Evolutionary conservation across 306 rosid genomes (phyloP), one percentile per base, ranked within the genome.

Genomic region (Datisca glomerata): DNA sequence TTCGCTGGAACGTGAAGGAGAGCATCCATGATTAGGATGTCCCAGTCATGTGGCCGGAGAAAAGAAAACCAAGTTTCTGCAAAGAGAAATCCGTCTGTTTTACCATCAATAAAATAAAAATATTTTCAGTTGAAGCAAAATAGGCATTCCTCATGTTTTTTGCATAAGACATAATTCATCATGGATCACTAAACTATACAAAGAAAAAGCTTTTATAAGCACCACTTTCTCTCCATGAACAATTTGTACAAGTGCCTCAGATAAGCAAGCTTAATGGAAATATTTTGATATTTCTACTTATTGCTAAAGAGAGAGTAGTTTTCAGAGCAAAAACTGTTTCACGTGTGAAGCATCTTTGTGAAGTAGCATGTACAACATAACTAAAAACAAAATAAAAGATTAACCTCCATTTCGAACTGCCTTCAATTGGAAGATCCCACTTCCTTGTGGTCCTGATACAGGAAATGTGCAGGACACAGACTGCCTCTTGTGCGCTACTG

Each of bases 401-500:
- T 38, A 49, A 83, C 96, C 96, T 80, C 91, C 92, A 54, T 64
- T 60, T 6, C 92, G 84, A 47, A 80, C 84, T 15, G 96, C 98
- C 74, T 84, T 91, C 72, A 91, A 60, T 55, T 60, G 91, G 46
- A 91, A 51, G 62, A 78, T 47, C 36, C 98, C 98, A 0, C 72
- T 40, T 56, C 94, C 98, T 59, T 33, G 76, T 8, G 96, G 96
- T 21, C 98, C 98, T 24, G 74, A 59, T 39, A 91, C 75, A 2
- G 96, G 96, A 69, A 91, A 80, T 33, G 95, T 69, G 69, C 96
- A 91, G 11, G 98, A 80, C 25, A 80, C 75, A 35, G 98, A 84
- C 10, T 69, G 84, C 68, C 98, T 69, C 66, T 80, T 67, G 35
- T 80, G 86, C 69, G 96, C 76, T 42, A 91, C 94, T 16, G 96